A percentile compares a stretch with the other conserved stretches of the same genome.
These are phyloP conservation scores for Cyclostephanos invisitatus DNA, from an alignment of 108 stramenopile species.

Conservation along the genomic window DNA sequence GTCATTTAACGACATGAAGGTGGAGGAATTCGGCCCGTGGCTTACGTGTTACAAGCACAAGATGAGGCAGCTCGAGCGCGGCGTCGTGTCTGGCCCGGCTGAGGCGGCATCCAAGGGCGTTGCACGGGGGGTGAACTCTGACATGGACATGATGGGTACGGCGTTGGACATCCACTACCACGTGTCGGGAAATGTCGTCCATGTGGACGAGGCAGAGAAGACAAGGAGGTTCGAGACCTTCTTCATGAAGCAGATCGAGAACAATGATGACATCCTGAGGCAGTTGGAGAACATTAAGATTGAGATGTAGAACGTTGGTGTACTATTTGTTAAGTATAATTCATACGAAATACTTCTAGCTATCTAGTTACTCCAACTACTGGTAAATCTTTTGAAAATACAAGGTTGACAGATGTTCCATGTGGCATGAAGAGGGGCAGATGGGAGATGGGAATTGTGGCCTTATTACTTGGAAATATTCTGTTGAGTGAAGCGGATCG, in stretches of 20 bases:
- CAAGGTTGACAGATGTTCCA: too few species aligned
- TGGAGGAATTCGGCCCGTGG: conserved; percentile 52
- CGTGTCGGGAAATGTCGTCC: conserved; percentile 60
- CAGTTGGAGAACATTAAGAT: conserved; percentile 57
- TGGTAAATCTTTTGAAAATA: too few species aligned
- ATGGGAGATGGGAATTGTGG: too few species aligned
- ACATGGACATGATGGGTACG: conserved; percentile 42
- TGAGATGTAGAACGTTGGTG: conserved; percentile 16
- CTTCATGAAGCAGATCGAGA: conserved; percentile 78
- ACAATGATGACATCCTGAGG: conserved; percentile 72
- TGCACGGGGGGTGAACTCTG: conserved; percentile 6
- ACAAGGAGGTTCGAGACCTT: conserved; percentile 83
- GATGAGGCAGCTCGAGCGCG: conserved; percentile 69
- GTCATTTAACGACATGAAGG: conserved; percentile 76
- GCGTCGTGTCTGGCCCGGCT: conserved; percentile 4
- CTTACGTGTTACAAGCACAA: conserved; percentile 75
- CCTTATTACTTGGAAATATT: too few species aligned
- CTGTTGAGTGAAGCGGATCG: too few species aligned
- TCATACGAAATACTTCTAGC: neutral
- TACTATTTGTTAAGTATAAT: neutral
- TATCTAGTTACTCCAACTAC: too few species aligned
- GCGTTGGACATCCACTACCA: conserved; percentile 88
- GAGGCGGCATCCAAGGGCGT: conserved; percentile 21
- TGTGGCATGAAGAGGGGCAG: too few species aligned
- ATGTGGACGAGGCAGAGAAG: conserved; percentile 87